These are phyloP conservation scores for Fomitopsis betulina DNA, from an alignment of 1,284 basidiomycete genomes.

Conservation along the genomic window DNA sequence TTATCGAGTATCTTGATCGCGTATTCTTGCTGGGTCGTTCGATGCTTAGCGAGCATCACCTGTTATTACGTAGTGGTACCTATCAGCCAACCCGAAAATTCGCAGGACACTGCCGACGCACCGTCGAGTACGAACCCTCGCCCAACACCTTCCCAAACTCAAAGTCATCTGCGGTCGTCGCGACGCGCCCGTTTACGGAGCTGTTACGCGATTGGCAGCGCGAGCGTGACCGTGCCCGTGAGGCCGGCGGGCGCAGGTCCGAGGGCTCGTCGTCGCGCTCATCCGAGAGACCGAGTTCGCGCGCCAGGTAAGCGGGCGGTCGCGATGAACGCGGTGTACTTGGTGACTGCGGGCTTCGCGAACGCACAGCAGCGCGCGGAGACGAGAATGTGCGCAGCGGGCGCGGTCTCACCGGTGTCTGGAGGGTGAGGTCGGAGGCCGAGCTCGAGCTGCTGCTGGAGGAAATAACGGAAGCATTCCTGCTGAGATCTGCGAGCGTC, in stretches of 20 bases:
- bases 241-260: constrained; percentile 25
- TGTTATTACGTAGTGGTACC: constrained; percentile 21
- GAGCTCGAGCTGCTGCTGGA: constrained; percentile 62
- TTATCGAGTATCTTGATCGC: constrained; percentile 80
- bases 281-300: constrained; percentile 48
- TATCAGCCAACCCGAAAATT: not conserved
- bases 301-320: constrained; percentile 57
- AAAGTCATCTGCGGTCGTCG: constrained; percentile 53
- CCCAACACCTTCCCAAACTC: constrained; percentile 67
- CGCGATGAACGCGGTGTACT: constrained; percentile 38
- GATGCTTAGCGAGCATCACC: constrained; percentile 58
- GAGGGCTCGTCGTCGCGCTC: constrained; percentile 24
- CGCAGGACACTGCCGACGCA: constrained; percentile 31
- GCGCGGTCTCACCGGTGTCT: constrained; percentile 46
- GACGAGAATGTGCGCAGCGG: constrained; percentile 64
- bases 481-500: constrained; percentile 59
- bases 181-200: constrained; percentile 41
- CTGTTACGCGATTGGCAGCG: constrained; percentile 42
- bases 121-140: constrained; percentile 80
- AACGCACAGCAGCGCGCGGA: constrained; percentile 38
- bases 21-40: constrained; percentile 57
- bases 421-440: constrained; percentile 35
- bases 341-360: constrained; percentile 47
- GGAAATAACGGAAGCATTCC: constrained; percentile 72
- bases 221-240: constrained; percentile 36